These are phyloP conservation scores for Sclerospora graminicola DNA, from an alignment of 352 stramenopile genomes.

Conservation along the genomic window DNA sequence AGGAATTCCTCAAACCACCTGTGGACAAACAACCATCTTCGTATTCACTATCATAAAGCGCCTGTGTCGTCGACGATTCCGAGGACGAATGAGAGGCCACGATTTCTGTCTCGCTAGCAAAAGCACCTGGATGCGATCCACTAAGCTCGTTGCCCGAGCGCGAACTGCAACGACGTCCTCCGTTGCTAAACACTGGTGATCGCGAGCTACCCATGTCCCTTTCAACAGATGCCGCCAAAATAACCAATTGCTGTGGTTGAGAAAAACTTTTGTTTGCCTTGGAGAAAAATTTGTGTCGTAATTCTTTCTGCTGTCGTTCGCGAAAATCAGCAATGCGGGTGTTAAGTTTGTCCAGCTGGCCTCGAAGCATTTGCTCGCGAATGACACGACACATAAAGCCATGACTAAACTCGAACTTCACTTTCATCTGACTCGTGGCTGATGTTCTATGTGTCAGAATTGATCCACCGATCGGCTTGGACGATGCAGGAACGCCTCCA, in stretches of 20 bases:
- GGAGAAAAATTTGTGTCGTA: slow-evolving; percentile 67
- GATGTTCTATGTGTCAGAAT: slow-evolving; percentile 7
- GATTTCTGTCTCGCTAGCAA: slow-evolving; percentile 1
- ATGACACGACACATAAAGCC: slow-evolving; percentile 83
- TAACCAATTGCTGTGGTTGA: slow-evolving; percentile 23
- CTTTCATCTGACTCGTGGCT: slow-evolving; percentile 32
- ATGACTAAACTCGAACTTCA: slow-evolving; percentile 81
- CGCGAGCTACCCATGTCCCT: slow-evolving; percentile 9
- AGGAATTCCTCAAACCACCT: slow-evolving; percentile 1
- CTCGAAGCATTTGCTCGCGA: slow-evolving; percentile 70
- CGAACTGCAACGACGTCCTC: slow-evolving; percentile 12
- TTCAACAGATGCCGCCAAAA: slow-evolving; percentile 4
- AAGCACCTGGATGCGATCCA: slow-evolving; percentile 1
- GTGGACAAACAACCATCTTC: slow-evolving; percentile 7
- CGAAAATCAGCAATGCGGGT: slow-evolving; percentile 57
- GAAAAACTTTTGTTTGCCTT: slow-evolving; percentile 59
- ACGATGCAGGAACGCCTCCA: slow-evolving; percentile 34
- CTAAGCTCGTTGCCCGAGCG: slow-evolving; percentile 14
- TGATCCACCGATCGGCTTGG: slow-evolving; percentile 10
- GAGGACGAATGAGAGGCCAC: slow-evolving; percentile 16
- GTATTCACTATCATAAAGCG: slow-evolving; percentile 15
- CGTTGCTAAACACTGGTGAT: slow-evolving; percentile 6
- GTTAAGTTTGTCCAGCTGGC: slow-evolving; percentile 74
- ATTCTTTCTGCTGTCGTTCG: slow-evolving; percentile 62
- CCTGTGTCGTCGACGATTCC: slow-evolving; percentile 23